These are phyloP conservation scores for Diplosphaera chodatii DNA, from an alignment of 139 green algal genomes.

Conservation along the genomic window DNA sequence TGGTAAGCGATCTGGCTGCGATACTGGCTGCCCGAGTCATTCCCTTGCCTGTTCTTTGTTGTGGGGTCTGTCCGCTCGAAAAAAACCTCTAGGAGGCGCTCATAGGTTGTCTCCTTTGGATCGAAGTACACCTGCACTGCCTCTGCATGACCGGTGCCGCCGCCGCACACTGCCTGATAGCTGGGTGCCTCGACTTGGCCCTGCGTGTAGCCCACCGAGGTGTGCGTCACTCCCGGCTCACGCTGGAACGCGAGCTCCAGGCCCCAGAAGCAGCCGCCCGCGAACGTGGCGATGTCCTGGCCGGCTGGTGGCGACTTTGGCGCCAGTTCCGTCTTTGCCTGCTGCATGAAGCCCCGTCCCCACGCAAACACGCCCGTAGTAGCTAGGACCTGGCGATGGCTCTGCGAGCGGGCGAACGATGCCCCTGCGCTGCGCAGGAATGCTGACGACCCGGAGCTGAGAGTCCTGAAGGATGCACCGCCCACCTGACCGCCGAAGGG, in stretches of 20 bases:
- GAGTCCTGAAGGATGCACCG: too few relatives aligned
- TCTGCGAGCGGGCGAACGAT: too few relatives aligned
- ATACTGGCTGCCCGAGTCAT: constrained; percentile 77
- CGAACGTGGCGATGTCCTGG: constrained; percentile 18
- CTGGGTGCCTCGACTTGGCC: constrained; percentile 48
- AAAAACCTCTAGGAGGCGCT: constrained; percentile 66
- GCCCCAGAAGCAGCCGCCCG: constrained; percentile 77
- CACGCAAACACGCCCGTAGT: too few relatives aligned
- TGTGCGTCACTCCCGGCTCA: constrained; percentile 65
- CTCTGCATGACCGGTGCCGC: constrained; percentile 71
- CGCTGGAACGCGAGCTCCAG: constrained; percentile 70
- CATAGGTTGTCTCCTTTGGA: constrained; percentile 56
- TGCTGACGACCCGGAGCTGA: too few relatives aligned
- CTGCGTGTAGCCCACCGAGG: constrained; percentile 65
- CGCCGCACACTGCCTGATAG: constrained; percentile 79
- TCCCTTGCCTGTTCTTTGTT: constrained; percentile 66
- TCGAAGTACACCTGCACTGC: constrained; percentile 72
- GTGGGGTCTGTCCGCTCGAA: constrained; percentile 70
- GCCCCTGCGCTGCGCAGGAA: too few relatives aligned
- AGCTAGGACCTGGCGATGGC: too few relatives aligned
- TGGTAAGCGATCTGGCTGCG: constrained; percentile 74
- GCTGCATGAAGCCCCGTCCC: too few relatives aligned
- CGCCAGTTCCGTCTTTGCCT: background rate
- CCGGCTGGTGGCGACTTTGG: constrained; percentile 1
- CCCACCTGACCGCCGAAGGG: too few relatives aligned